Evolutionary conservation across 768 basidiomycete genomes (phyloP), one percentile per base, ranked within the genome.

Genomic region (Tephrocybe sp.): DNA sequence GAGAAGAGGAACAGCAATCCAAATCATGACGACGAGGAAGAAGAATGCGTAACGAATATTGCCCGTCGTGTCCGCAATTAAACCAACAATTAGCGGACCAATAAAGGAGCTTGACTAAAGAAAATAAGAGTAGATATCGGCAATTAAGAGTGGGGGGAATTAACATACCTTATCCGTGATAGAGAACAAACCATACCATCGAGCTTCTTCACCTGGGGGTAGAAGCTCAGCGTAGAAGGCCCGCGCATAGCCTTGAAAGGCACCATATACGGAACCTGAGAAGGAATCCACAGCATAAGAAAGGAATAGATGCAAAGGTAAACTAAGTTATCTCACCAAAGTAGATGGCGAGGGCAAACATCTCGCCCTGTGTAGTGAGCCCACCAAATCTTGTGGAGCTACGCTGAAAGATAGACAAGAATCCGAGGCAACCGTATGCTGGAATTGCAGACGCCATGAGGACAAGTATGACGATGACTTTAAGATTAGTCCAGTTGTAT

Each of bases 11-110:
- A 96, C 69, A 0, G 93, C 87, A 1, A 82, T 57, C 80, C 87
- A 87, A 11, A 97, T 73, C 87, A 96, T 89, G 44, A 75, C 49
- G 3, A 92, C 74, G 13, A 98, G 77, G 72, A 98, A 94, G 63
- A 91, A 84, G 68, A 97, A 98, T 2, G 86, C 86, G 53, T 88
- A 89, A 22, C 95, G 87, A 40, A 97, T 95, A 66, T 96, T 94
- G 2, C 90, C 93, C 0, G 93, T 98, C 36, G 75, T 65, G 62
- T 96, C 93, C 0, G 94, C 85, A 32, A 98, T 89, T 30, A 94
- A 56, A 0, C 92, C 94, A 1, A 98, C 94, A 22, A 92, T 69
- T 5, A 94, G 73, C 2, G 96, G 96, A 0, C 96, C 96, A 3
- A 98, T 69, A 70, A 98, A 98, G 6, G 91, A 92, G 53, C 86